Conservation (phyloP, 1,139 yeast species). For the Casaregolazyma lundiana region DNA sequence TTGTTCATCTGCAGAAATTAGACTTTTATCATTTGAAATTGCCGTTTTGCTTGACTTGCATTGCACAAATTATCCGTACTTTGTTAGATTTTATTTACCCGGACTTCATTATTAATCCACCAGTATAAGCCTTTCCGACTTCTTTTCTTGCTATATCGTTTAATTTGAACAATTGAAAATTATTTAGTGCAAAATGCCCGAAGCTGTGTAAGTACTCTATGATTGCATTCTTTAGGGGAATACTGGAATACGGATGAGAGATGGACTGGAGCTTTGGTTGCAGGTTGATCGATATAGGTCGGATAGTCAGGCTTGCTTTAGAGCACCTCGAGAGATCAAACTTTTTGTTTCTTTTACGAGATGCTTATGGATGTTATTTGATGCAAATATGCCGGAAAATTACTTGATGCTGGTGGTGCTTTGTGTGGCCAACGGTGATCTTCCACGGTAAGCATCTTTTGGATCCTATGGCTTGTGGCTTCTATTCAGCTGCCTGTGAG, state of each 20-base stretch:
- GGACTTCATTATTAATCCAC: not conserved
- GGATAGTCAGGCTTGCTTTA: no score
- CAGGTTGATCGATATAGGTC: no score
- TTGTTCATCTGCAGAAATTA: not conserved
- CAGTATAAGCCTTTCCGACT: not conserved
- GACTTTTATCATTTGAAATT: not conserved
- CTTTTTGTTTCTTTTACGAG: no score
- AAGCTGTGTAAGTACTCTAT: slow-evolving; percentile 9
- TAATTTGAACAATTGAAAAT: not conserved
- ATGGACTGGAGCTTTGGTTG: not conserved
- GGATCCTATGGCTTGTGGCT: no score
- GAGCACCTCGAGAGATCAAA: no score
- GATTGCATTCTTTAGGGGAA: not conserved
- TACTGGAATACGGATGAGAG: no score
- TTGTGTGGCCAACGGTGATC: no score
- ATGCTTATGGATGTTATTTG: no score
- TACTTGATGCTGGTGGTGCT: no score
- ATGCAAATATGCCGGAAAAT: no score
- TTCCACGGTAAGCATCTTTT: no score
- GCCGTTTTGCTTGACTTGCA: not conserved
- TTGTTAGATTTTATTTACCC: not conserved
- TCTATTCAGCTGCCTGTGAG: no score
- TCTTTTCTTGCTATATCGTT: not conserved
- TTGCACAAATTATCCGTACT: not conserved
- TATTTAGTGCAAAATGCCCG: slow-evolving; percentile 5